Conservation (phyloP, 2,329 filamentous ascomycete species). For the Beauveria sp. region DNA sequence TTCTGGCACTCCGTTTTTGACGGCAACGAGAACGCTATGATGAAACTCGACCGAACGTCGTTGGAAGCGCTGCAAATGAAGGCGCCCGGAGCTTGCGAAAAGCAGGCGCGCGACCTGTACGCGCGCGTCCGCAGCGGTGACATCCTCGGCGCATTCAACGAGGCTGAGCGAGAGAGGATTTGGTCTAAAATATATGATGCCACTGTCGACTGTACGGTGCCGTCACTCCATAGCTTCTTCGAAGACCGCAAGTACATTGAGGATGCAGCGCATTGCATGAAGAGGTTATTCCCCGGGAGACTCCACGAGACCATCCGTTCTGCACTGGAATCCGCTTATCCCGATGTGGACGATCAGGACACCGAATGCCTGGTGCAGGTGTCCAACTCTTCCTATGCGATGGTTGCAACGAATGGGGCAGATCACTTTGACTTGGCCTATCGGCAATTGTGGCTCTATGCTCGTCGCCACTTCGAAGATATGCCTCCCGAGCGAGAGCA, state of each 20-base stretch:
- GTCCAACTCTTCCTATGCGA: too few species aligned
- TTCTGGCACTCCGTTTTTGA: background rate
- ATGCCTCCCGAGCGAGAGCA: conserved; percentile 2
- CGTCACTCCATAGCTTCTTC: background rate
- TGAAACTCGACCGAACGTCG: background rate
- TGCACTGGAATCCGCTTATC: background rate
- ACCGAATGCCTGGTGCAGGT: too few species aligned
- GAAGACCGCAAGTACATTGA: background rate
- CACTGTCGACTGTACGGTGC: background rate
- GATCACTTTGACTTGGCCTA: conserved; percentile 10
- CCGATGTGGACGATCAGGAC: too few species aligned
- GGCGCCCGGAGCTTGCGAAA: background rate
- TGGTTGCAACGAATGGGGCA: background rate
- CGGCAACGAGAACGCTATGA: background rate
- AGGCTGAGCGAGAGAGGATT: background rate
- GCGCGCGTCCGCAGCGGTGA: background rate
- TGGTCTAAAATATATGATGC: background rate
- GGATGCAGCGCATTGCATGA: background rate
- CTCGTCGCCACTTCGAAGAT: conserved; percentile 9
- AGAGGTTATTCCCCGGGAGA: background rate
- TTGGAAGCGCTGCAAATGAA: background rate
- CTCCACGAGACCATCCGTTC: background rate
- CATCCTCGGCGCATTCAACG: background rate
- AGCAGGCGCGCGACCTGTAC: background rate
- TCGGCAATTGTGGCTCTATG: conserved; percentile 10